phyloP scores from a whole-genome alignment of 352 stramenopile genomes.

The Globisporangium perplexum region DNA sequence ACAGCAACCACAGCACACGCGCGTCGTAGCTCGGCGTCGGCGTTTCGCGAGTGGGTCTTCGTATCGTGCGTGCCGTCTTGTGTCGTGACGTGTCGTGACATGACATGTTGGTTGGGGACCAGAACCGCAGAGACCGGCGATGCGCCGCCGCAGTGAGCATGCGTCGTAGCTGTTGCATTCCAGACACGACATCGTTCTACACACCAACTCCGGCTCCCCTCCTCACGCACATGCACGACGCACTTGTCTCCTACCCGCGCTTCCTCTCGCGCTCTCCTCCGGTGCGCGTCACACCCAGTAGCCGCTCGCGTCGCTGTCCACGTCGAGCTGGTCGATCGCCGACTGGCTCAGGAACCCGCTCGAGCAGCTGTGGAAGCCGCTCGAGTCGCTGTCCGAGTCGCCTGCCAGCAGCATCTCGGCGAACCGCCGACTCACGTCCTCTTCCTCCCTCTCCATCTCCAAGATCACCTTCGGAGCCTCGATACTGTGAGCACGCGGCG shows the following conservation, averaged over 20 bases:
- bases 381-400: conserved; percentile 29
- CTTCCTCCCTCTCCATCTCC: conserved; percentile 42
- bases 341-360: conserved; percentile 31
- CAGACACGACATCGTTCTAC: conserved; percentile 2
- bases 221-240: background rate
- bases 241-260: no score
- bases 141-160: background rate
- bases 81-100: background rate
- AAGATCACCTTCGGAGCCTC: conserved; percentile 22
- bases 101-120: background rate
- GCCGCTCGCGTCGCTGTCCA: conserved; percentile 14
- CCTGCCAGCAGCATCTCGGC: conserved; percentile 15
- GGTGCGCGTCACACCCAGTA: conserved; percentile 13
- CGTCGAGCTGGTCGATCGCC: conserved; percentile 31
- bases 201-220: background rate
- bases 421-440: conserved; percentile 28
- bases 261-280: no score
- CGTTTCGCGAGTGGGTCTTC: background rate
- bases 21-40: background rate
- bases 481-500: conserved; percentile 3
- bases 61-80: background rate
- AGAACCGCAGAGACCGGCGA: background rate
- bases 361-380: conserved; percentile 61
- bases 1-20: background rate
- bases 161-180: background rate